Evolutionary conservation across 495 filamentous ascomycete species (phyloP), one percentile per base, ranked within the genome.

Genomic region (Penicillium subrubescens): DNA sequence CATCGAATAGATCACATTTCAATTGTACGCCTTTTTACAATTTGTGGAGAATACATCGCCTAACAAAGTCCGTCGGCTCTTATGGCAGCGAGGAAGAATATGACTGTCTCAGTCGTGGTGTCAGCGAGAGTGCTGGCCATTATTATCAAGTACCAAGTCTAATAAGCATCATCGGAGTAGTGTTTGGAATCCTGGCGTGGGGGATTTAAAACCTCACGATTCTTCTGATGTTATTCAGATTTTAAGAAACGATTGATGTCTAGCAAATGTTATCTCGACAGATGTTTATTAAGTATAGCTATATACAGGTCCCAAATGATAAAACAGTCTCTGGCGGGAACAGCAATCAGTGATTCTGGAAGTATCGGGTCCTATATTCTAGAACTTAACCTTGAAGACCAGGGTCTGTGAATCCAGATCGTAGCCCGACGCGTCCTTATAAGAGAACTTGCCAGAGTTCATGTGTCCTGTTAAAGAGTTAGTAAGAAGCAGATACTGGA

Each of bases 361-460:
- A 48, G 11, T 23, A 10, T 21, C 8, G 3, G 21, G n/a, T 5
- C 19, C 8, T 48, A 5, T 12, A 34, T n/a, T 56, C 33, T 56
- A 78, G 37, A 92, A 74, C 52, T 79, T 83, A 37, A 93, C 75
- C 77, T 88, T 86, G 75, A 93, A 94, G 5, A 90, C 89, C 62
- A 94, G 73, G 0, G 83, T 86, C 77, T 94, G 92, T 60, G 79
- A 90, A 56, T 91, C 84, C 21, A 95, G 68, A 59, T 83, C 84
- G 52, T 77, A 88, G 0, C 90, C 90, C 17, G 81, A 88, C 0
- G 67, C 77, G 68, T 95, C 91, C 10, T 77, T 69, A 68, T 88
- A 94, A 21, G 73, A 73, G 35, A 86, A 79, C 62, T 78, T 80
- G 17, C 90, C 92, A 64, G 80, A 81, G 65, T 92, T 85, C 74